Base-by-base conservation (phyloP, 2,329 filamentous ascomycete genomes). In the Fonsecaea multimorphosa region DNA sequence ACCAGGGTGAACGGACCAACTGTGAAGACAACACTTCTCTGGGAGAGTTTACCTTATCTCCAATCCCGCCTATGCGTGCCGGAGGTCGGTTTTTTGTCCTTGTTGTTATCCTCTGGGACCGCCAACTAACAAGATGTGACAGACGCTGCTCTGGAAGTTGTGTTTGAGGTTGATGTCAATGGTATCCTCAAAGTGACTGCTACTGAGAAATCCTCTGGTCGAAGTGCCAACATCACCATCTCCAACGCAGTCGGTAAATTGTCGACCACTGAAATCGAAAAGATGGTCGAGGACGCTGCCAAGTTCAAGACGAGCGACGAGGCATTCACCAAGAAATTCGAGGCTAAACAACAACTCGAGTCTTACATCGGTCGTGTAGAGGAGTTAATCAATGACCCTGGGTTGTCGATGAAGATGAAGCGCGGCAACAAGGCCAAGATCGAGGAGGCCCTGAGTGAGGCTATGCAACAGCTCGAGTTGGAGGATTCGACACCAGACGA, bases 151-250 rank as follows among this genome's bases (percentile, higher is more conserved):
- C 91, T 99, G 53, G 95, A 99, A 84, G 91, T 94, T 74, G 93
- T 98, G 80, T 98, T 99, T 83, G 95, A 99, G 85, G 95, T 99
- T 78, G 95, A 99, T 75, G 95, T 97, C 87, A 99, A 99, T 86
- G 95, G 95, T 90, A 97, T 97, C 80, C 90, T 99, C 73, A 99
- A 99, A 89, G 95, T 98, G 77, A 98, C 94, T 70, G 95, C 95
- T 73, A 97, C 94, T 55, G 95, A 99, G 88, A 99, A 99, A 89
- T 94, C 92, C 74, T 97, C 95, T 36, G 95, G 95, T 77, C 93
- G 95, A 80, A 95, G 87, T 78, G 95, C 95, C 83, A 99, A 99
- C 89, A 99, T 99, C 82, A 99, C 95, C 80, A 99, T 99, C 83
- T 92, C 92, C 83, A 99, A 99, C 89, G 97, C 95, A 67, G 94